Conservation (phyloP, 2,329 filamentous ascomycete species). For the Cladophialophora chaetospira region DNA sequence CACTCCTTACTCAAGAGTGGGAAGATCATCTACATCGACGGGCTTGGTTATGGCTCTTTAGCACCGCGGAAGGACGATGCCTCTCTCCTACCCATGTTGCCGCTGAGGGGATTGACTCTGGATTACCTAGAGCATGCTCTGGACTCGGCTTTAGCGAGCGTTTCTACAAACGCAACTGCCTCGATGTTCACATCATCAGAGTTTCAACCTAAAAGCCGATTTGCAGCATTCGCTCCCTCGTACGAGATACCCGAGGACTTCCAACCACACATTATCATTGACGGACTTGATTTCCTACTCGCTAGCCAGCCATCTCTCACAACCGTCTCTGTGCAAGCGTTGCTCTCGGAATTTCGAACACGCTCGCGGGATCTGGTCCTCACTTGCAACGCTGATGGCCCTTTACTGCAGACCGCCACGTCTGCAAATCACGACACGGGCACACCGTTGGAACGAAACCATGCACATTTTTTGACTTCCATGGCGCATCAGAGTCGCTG, state of each 20-base stretch:
- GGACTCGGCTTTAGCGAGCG: slow-evolving; percentile 4
- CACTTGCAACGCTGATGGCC: slow-evolving; percentile 70
- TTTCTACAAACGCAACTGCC: slow-evolving; percentile 8
- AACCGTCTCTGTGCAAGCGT: slow-evolving; percentile 15
- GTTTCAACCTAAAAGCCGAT: slow-evolving; percentile 1
- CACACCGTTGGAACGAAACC: slow-evolving; percentile 69
- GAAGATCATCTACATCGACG: slow-evolving; percentile 74
- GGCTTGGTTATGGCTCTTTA: slow-evolving; percentile 55
- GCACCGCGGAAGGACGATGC: background rate
- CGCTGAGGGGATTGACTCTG: slow-evolving; percentile 22
- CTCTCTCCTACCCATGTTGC: slow-evolving; percentile 4
- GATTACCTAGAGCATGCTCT: slow-evolving; percentile 19
- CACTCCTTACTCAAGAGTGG: slow-evolving; percentile 53
- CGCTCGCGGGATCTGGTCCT: slow-evolving; percentile 59
- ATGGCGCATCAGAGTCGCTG: slow-evolving; percentile 74
- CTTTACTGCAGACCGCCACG: slow-evolving; percentile 59
- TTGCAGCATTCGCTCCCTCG: background rate
- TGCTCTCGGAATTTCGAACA: slow-evolving; percentile 21
- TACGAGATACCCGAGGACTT: slow-evolving; percentile 3
- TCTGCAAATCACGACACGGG: slow-evolving; percentile 37
- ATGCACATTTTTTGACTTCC: slow-evolving; percentile 70
- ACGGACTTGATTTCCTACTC: slow-evolving; percentile 32
- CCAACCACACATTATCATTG: slow-evolving; percentile 25
- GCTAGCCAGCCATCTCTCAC: slow-evolving; percentile 25
- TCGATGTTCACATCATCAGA: background rate